Evolutionary conservation across 805 yeast species (phyloP).

Genomic region (Spathaspora passalidarum): DNA sequence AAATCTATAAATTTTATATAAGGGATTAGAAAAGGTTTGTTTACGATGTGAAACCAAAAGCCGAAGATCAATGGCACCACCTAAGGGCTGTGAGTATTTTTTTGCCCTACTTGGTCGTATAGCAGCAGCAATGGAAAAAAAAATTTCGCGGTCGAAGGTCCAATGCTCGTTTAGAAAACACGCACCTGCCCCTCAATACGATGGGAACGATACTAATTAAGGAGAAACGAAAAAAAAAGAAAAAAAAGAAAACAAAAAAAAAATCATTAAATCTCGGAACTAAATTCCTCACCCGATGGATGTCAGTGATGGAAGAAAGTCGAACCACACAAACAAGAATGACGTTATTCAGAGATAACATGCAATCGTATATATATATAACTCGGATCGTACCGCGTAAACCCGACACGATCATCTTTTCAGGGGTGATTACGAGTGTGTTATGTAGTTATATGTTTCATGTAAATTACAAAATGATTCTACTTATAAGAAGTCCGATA

Average conservation of each 20-base stretch:
- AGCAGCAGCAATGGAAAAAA: background rate
- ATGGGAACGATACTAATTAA: background rate
- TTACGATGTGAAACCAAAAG: background rate
- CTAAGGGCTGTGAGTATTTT: background rate
- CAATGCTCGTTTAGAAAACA: background rate
- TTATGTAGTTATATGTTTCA: too few species aligned
- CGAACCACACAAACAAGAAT: background rate
- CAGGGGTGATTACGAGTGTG: too few species aligned
- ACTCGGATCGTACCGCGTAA: too few species aligned
- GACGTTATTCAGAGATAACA: background rate
- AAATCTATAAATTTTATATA: background rate
- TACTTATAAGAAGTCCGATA: constrained; percentile 10
- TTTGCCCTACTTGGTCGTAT: background rate
- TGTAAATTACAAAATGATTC: too few species aligned
- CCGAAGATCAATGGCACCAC: background rate
- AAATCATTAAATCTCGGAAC: background rate
- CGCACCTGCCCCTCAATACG: background rate
- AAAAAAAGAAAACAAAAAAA: background rate
- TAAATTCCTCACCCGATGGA: background rate
- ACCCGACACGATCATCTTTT: too few species aligned
- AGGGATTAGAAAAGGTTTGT: background rate
- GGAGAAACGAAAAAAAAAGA: background rate
- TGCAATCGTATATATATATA: too few species aligned
- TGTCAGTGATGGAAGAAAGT: background rate
- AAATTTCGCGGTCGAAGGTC: background rate